Conservation (phyloP, 352 stramenopile genomes). For the Pythium graminicola region DNA sequence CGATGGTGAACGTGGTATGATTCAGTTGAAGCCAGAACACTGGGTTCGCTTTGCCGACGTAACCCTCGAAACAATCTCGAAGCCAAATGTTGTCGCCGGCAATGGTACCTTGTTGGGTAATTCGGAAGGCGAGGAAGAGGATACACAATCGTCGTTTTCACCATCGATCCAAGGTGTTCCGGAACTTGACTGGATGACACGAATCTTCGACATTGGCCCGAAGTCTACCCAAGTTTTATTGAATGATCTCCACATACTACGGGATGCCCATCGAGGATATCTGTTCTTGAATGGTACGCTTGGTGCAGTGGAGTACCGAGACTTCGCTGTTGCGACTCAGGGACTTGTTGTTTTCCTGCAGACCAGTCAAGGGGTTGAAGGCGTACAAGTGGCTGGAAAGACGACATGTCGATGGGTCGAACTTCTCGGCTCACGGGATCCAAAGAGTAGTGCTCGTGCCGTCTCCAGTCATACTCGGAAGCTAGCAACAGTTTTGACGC, state of each 20-base stretch:
- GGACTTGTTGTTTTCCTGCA: conserved; percentile 20
- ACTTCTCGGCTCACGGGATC: neutral
- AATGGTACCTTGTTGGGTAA: conserved; percentile 13
- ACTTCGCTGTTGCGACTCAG: conserved; percentile 40
- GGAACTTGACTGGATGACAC: conserved; percentile 49
- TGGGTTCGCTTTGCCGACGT: conserved; percentile 19
- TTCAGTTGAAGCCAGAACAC: neutral
- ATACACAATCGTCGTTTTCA: neutral
- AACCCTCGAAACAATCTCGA: neutral
- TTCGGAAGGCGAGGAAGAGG: conserved; percentile 1
- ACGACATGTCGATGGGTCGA: conserved; percentile 18
- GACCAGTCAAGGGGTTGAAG: neutral
- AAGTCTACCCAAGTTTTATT: conserved; percentile 36
- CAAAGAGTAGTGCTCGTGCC: neutral
- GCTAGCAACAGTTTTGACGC: conserved; percentile 30
- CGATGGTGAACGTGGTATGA: conserved; percentile 10
- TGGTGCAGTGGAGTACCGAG: conserved; percentile 45
- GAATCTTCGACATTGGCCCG: conserved; percentile 57
- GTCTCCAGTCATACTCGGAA: conserved; percentile 26
- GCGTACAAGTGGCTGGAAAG: conserved; percentile 8
- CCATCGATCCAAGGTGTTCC: neutral
- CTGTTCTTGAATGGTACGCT: conserved; percentile 48
- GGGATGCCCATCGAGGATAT: conserved; percentile 6
- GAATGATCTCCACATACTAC: neutral
- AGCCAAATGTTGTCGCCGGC: conserved; percentile 3